Conservation (phyloP, 2,329 filamentous ascomycete species). For the Colletotrichum sp. region DNA sequence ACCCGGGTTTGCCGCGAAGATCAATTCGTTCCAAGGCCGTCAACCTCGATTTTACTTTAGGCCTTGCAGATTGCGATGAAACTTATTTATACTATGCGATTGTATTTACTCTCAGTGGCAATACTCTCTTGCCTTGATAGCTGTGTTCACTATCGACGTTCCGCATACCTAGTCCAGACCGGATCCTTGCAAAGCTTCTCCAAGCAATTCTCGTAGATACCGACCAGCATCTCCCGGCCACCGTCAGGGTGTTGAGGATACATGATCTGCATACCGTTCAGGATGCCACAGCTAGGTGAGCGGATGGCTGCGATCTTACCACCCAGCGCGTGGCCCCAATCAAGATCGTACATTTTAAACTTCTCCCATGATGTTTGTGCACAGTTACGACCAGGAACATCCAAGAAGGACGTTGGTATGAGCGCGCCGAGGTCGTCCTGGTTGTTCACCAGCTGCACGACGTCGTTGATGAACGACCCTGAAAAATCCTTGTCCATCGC, state of each 20-base stretch:
- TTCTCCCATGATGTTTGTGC: neutral
- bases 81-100: too few species aligned
- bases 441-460: neutral
- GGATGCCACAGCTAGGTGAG: neutral
- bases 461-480: neutral
- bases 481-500: neutral
- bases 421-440: neutral
- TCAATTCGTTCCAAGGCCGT: too few species aligned
- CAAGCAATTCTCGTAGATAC: neutral
- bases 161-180: neutral
- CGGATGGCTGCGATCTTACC: neutral
- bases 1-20: too few species aligned
- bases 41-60: too few species aligned
- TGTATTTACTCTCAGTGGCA: too few species aligned
- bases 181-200: neutral
- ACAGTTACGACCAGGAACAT: neutral
- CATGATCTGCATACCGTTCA: neutral
- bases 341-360: neutral
- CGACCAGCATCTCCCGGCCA: neutral
- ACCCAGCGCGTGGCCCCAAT: neutral
- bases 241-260: neutral
- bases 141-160: neutral
- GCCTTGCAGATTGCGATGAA: too few species aligned
- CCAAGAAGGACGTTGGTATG: neutral
- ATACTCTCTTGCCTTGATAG: too few species aligned